Evolutionary conservation across 305 asterid genomes (phyloP).

Genomic region (Rubia tinctorum): DNA sequence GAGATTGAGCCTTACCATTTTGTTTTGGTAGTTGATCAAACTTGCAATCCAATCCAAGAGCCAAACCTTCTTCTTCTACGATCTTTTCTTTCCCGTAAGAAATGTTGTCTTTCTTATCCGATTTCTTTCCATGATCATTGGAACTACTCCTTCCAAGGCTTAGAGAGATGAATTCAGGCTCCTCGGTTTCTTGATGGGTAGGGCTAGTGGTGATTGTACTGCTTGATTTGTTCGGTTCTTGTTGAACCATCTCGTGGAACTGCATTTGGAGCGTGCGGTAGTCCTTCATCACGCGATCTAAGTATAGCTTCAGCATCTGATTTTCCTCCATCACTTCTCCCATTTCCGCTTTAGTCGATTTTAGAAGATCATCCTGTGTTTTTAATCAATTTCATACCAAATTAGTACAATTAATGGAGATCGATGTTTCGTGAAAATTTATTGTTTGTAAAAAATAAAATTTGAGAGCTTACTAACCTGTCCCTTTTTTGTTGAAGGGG

Average conservation of each 20-base stretch:
- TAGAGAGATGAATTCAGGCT: slow-evolving; percentile 43
- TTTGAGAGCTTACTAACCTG: slow-evolving; percentile 14
- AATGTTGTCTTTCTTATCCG: slow-evolving; percentile 12
- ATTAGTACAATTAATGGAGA: not conserved
- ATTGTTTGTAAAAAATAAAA: too few species aligned
- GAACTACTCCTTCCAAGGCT: slow-evolving; percentile 52
- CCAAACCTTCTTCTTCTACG: slow-evolving; percentile 30
- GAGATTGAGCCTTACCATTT: not conserved
- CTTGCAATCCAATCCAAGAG: slow-evolving; percentile 59
- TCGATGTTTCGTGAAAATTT: not conserved
- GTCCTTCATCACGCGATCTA: slow-evolving; percentile 63
- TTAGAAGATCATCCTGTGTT: slow-evolving; percentile 45
- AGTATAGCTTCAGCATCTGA: slow-evolving; percentile 51
- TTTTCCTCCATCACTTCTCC: slow-evolving; percentile 75
- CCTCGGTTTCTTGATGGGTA: slow-evolving; percentile 17
- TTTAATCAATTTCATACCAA: not conserved
- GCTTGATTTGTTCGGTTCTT: slow-evolving; percentile 31
- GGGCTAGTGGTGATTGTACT: slow-evolving; percentile 7
- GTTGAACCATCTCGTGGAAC: slow-evolving; percentile 46
- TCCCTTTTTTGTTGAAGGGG: slow-evolving; percentile 44
- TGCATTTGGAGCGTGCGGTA: slow-evolving; percentile 65
- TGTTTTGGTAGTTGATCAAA: slow-evolving; percentile 24
- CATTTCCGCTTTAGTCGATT: slow-evolving; percentile 69
- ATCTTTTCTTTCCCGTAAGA: slow-evolving; percentile 24
- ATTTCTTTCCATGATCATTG: slow-evolving; percentile 27